A percentile compares a stretch with the other conserved stretches of the same genome.
Evolutionary conservation across 2,329 filamentous ascomycete species (phyloP).

Genomic region (Exserohilum rostratum): DNA sequence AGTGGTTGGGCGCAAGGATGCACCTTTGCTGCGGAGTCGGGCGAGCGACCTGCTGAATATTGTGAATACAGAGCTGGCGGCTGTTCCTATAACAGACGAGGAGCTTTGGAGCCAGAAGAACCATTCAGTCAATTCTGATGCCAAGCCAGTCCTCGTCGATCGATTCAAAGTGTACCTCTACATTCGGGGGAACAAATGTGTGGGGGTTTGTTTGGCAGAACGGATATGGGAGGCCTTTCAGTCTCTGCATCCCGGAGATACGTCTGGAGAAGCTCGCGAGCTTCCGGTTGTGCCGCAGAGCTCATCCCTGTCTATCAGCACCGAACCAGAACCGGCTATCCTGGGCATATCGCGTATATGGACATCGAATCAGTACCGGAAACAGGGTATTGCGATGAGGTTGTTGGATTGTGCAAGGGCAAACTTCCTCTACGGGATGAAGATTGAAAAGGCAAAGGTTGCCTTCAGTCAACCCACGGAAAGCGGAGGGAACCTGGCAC

Average conservation of each 20-base stretch:
- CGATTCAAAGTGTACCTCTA: slow-evolving; percentile 68
- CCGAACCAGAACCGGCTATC: slow-evolving; percentile 54
- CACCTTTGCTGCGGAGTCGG: slow-evolving; percentile 59
- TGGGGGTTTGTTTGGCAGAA: slow-evolving; percentile 67
- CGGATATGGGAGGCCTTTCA: slow-evolving; percentile 63
- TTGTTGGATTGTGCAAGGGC: slow-evolving; percentile 62
- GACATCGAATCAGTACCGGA: slow-evolving; percentile 63
- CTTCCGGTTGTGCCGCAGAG: slow-evolving; percentile 22
- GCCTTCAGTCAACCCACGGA: slow-evolving; percentile 72
- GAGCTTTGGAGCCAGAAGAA: slow-evolving; percentile 61
- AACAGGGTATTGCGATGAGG: slow-evolving; percentile 63
- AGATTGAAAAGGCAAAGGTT: slow-evolving; percentile 60
- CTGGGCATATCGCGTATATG: slow-evolving; percentile 70
- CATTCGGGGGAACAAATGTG: slow-evolving; percentile 65
- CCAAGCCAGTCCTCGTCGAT: slow-evolving; percentile 43
- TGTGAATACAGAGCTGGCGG: slow-evolving; percentile 67
- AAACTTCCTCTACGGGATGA: slow-evolving; percentile 62
- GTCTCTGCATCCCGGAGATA: slow-evolving; percentile 49
- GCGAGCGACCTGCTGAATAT: slow-evolving; percentile 63
- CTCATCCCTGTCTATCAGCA: slow-evolving; percentile 53
- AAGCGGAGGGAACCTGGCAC: slow-evolving; percentile 63
- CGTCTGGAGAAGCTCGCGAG: slow-evolving; percentile 24
- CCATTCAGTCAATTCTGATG: slow-evolving; percentile 13
- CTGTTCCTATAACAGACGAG: slow-evolving; percentile 64
- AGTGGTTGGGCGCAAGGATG: slow-evolving; percentile 62